Percentiles rank a stretch among this genome's conserved stretches.
These are phyloP conservation scores for Cladorrhinum sp. DNA, from an alignment of 2,329 filamentous ascomycete genomes.

Conservation along the genomic window DNA sequence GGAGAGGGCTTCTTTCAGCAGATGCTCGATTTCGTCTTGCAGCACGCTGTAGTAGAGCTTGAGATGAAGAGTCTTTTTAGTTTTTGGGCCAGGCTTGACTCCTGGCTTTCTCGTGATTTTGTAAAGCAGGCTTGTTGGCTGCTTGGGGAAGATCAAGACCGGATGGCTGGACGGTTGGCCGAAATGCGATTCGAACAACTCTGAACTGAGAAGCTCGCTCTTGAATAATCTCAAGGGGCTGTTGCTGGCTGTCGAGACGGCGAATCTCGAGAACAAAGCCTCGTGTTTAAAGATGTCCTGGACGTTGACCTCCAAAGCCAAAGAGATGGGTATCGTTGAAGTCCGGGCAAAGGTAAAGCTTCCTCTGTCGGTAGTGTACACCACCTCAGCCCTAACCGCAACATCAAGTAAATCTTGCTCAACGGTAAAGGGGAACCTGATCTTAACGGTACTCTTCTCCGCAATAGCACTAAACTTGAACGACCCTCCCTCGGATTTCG, in stretches of 20 bases:
- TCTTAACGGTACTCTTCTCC: constrained; percentile 46
- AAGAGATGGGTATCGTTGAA: constrained; percentile 64
- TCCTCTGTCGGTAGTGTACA: constrained; percentile 66
- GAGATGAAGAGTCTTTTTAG: constrained; percentile 57
- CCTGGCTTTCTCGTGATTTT: constrained; percentile 61
- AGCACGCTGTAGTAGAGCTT: constrained; percentile 73
- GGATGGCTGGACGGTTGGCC: constrained; percentile 50
- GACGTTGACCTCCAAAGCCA: constrained; percentile 91
- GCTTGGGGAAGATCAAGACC: constrained; percentile 71
- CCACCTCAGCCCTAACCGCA: constrained; percentile 70
- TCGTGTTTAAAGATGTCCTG: constrained; percentile 90
- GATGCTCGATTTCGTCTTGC: constrained; percentile 65
- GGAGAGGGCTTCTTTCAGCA: constrained; percentile 44
- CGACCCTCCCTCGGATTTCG: constrained; percentile 51
- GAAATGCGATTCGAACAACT: constrained; percentile 64
- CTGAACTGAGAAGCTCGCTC: constrained; percentile 67
- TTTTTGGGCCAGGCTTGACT: constrained; percentile 33
- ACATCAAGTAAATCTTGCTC: constrained; percentile 73
- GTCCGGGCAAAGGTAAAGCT: constrained; percentile 62
- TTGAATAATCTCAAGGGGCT: constrained; percentile 72
- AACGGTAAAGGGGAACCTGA: constrained; percentile 77
- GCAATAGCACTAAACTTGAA: constrained; percentile 50
- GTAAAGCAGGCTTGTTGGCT: constrained; percentile 78
- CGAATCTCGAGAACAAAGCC: constrained; percentile 83
- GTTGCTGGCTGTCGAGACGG: constrained; percentile 74